Percentiles rank a stretch among this genome's conserved stretches.
phyloP scores from a whole-genome alignment of 2,329 filamentous ascomycete genomes.

The Colletotrichum liaoningense region DNA sequence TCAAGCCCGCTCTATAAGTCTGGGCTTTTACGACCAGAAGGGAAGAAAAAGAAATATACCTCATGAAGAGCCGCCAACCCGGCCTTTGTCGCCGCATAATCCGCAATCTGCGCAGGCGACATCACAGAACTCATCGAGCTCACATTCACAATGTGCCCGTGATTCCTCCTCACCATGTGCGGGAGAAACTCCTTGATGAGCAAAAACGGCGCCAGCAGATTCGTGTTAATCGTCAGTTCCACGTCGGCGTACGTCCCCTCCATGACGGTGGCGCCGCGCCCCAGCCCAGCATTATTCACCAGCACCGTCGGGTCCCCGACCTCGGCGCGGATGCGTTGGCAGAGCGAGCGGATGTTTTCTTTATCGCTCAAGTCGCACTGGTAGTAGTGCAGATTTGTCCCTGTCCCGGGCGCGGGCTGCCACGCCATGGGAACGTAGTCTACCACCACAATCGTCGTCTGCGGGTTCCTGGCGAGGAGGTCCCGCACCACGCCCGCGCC shows the following conservation, averaged over 20 bases:
- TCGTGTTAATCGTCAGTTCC: constrained; percentile 50
- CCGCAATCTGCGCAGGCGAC: constrained; percentile 65
- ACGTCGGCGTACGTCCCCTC: constrained; percentile 43
- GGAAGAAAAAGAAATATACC: background rate
- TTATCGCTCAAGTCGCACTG: constrained; percentile 45
- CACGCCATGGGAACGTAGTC: constrained; percentile 46
- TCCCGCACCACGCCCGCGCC: constrained; percentile 47
- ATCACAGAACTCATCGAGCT: constrained; percentile 66
- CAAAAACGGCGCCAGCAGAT: constrained; percentile 70
- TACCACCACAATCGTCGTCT: constrained; percentile 45
- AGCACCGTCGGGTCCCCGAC: constrained; percentile 50
- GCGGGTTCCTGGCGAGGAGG: constrained; percentile 41
- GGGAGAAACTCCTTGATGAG: constrained; percentile 68
- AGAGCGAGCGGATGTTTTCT: constrained; percentile 41
- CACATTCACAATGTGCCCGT: constrained; percentile 73
- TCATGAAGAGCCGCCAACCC: constrained; percentile 40
- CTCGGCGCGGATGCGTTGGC: constrained; percentile 43
- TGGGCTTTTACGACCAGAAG: too few relatives aligned
- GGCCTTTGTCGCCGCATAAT: constrained; percentile 69
- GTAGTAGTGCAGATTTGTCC: constrained; percentile 6
- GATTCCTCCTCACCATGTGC: constrained; percentile 65
- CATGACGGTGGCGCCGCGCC: constrained; percentile 40
- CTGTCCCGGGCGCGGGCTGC: constrained; percentile 12
- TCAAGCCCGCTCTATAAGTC: too few relatives aligned
- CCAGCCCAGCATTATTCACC: constrained; percentile 48